phyloP scores from a whole-genome alignment of 495 filamentous ascomycete species.

The Rostrohypoxylon terebratum region DNA sequence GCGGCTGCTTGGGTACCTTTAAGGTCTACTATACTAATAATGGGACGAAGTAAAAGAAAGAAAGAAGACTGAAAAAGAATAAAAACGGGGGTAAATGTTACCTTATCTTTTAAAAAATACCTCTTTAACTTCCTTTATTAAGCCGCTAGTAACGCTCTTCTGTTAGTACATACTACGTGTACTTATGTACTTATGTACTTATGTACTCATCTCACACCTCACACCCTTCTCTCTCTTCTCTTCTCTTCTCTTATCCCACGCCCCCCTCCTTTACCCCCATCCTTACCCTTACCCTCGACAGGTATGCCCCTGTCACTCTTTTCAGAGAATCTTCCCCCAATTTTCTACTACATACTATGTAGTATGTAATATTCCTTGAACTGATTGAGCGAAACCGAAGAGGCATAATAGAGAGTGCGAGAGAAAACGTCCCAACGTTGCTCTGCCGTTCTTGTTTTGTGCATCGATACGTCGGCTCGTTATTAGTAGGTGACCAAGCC shows the following conservation, averaged over 20 bases:
- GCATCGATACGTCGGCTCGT: constrained; percentile 25
- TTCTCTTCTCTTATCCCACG: background rate
- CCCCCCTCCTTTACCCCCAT: constrained; percentile 3
- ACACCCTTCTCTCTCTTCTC: constrained; percentile 5
- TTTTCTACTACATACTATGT: no score
- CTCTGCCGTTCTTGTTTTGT: constrained; percentile 18
- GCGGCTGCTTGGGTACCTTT: background rate
- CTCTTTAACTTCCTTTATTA: no score
- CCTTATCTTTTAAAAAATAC: constrained; percentile 24
- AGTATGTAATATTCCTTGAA: constrained; percentile 5
- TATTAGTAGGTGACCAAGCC: constrained; percentile 34
- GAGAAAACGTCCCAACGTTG: constrained; percentile 16
- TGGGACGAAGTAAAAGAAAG: background rate
- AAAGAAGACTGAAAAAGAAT: constrained; percentile 6
- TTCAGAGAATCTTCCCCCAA: background rate
- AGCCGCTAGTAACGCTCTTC: no score
- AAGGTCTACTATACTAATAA: background rate
- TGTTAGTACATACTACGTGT: no score
- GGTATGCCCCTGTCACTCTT: constrained; percentile 1
- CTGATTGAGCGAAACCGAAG: constrained; percentile 1
- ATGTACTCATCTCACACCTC: constrained; percentile 11
- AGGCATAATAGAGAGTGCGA: background rate
- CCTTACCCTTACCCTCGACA: background rate
- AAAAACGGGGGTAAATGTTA: constrained; percentile 25
- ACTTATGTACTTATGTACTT: no score